These are phyloP conservation scores for Metschnikowia aberdeeniae DNA, from an alignment of 805 yeast genomes.

Conservation along the genomic window DNA sequence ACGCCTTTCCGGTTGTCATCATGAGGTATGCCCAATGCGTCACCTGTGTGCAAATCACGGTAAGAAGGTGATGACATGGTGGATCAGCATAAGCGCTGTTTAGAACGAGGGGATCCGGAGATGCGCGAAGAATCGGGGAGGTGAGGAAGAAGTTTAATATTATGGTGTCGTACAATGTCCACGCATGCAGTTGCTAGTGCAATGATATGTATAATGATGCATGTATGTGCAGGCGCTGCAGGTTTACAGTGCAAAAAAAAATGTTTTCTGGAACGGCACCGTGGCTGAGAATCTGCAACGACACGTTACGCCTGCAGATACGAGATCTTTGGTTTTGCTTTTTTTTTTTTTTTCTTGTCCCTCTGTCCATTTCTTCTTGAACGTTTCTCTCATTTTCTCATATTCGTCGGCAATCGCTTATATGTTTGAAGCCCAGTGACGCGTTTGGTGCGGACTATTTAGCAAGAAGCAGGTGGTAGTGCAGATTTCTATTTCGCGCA, in stretches of 20 bases:
- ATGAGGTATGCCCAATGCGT: neutral
- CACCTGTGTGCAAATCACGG: slow-evolving; percentile 1
- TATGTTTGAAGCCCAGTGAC: too few species aligned
- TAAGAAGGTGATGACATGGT: slow-evolving; percentile 1
- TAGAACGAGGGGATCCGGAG: neutral
- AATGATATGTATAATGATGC: neutral
- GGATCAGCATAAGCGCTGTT: neutral
- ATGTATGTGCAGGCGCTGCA: neutral
- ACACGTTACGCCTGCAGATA: too few species aligned
- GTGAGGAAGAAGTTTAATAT: neutral
- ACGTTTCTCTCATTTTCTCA: too few species aligned
- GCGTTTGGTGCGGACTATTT: too few species aligned
- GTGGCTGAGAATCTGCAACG: neutral
- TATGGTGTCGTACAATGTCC: slow-evolving; percentile 2
- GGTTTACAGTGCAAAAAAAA: neutral
- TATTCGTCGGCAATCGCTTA: too few species aligned
- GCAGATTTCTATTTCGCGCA: too few species aligned
- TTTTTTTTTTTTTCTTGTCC: too few species aligned
- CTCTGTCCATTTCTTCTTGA: too few species aligned
- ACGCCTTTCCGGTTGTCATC: neutral
- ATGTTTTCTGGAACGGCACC: too few species aligned
- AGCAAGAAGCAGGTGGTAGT: too few species aligned
- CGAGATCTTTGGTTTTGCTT: too few species aligned
- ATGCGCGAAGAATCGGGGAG: too few species aligned
- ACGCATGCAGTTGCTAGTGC: slow-evolving; percentile 3